A percentile compares a stretch with the other conserved stretches of the same genome.
Evolutionary conservation across 2,329 filamentous ascomycete species (phyloP).

Genomic region (Colletotrichum nymphaeae): DNA sequence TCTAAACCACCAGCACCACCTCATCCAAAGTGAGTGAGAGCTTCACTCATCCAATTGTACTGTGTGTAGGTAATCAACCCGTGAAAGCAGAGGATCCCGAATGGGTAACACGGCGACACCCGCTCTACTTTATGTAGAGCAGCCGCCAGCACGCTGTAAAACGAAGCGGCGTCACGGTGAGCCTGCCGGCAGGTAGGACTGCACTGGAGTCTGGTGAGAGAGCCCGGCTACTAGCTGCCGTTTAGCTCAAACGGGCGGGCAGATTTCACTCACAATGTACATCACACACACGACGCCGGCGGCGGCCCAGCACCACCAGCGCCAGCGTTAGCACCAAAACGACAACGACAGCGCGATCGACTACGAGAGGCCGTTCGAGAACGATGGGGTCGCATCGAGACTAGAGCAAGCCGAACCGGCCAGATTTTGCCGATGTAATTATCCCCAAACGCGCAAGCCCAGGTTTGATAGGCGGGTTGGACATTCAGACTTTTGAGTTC

Average conservation of each 20-base stretch:
- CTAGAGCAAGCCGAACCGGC: conserved; percentile 1
- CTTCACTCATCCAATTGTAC: neutral
- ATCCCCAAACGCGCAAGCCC: conserved; percentile 9
- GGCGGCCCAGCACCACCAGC: neutral
- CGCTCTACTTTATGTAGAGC: neutral
- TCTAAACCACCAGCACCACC: too few relatives aligned
- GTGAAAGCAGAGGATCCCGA: neutral
- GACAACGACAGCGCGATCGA: neutral
- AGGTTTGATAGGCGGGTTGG: neutral
- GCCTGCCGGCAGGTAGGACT: neutral
- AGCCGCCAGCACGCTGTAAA: neutral
- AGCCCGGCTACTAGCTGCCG: neutral
- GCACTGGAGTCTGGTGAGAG: too few relatives aligned
- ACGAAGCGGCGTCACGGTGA: neutral
- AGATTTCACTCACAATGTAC: conserved; percentile 17
- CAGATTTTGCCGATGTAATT: conserved; percentile 19
- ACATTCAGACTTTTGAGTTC: neutral
- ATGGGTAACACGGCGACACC: neutral
- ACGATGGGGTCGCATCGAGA: neutral
- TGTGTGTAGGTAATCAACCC: neutral
- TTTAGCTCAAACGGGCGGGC: neutral
- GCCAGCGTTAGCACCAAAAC: neutral
- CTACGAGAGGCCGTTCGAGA: neutral
- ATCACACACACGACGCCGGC: neutral
- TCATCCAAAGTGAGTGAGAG: neutral